Base-by-base conservation (phyloP, 768 basidiomycete species). In the Hemileccinum rubropunctum region DNA sequence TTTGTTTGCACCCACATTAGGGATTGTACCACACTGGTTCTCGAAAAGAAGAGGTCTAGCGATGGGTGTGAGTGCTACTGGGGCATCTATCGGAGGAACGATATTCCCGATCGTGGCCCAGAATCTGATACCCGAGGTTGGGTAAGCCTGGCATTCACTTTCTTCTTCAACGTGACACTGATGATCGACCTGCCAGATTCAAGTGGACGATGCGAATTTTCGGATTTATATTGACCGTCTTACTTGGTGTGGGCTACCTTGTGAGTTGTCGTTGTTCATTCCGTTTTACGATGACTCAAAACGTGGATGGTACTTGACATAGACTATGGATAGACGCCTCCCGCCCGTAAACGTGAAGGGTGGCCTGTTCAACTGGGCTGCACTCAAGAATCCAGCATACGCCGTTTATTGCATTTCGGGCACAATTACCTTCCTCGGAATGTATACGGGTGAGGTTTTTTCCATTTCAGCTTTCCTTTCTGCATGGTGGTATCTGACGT, bases 1-100 rank as follows among this genome's bases (percentile, higher is more conserved):
- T 8, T 71, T 88, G 8, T 88, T 84, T 42, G 80, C 83, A 4
- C 82, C 83, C 0, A 76, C 80, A 3, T 66, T 80, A 4, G 78
- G 80, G 1, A 70, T 85, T 27, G 62, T 86, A 1, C 77, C 83
- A 1, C 87, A 90, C 61, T 91, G 88, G 87, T 90, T 88, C 71
- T 78, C 80, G 51, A 76, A 70, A 50, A 73, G 69, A 32, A 71
- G 80, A 34, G 77, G 79, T 0, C 50, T 81, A 4, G 86, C 81
- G 0, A 63, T 88, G 64, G 86, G 87, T 2, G 50, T 86, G 15
- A 71, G 77, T 10, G 83, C 88, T 0, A 70, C 81, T 11, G 87
- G 88, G 0, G 80, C 83, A 0, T 84, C 84, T 0, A 42, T 86
- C 0, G 88, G 89, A 4, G 87, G 89, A 8, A 82, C 81, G 0